Base-by-base conservation (phyloP, 2,329 filamentous ascomycete species). In the Cladosporium sp. region DNA sequence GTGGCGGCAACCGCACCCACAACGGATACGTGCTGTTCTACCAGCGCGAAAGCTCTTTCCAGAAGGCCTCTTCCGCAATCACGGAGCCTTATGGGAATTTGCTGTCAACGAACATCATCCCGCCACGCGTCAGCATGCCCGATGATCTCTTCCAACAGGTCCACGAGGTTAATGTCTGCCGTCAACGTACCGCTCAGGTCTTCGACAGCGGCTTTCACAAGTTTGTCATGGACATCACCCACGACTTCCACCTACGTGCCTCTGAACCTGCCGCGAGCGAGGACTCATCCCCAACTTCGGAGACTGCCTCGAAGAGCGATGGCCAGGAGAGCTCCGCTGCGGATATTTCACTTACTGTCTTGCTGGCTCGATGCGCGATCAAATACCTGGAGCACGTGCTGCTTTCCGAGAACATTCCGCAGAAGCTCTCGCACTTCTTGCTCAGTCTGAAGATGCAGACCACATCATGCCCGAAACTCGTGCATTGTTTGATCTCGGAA, bases 21-120 rank as follows among this genome's bases (percentile, higher is more conserved):
- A 97, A 89, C 67, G 93, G 92, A 10, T 98, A 98, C 69, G 97
- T 98, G 88, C 78, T 98, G 8, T 97, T 98, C 69, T 98, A 98
- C 68, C 87, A 96, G 68, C 83, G 93, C 45, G 81, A 84, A 3
- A 84, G 84, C 0, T 81, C 82, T 4, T 76, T 91, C 52, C 73
- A 76, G 8, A 62, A 67, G 42, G 63, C 67, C n/a, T 61, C 62
- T 22, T 9, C 35, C 8, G 11, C 35, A 14, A 38, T 14, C 3
- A 52, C 48, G 5, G 35, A 63, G 4, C 67, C 69, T 42, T 62
- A 63, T n/a, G 28, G 48, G 2, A 16, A 14, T 38, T 10, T 14
- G 4, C 37, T 13, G 10, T 31, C 19, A 13, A 56, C 34, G 35
- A 41, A 11, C 10, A 9, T 22, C 9, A 11, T 48, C 13, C 38